Percentiles rank a stretch among this genome's conserved stretches.
phyloP scores from a whole-genome alignment of 2,329 filamentous ascomycete genomes.

The Aspergillus vadensis region DNA sequence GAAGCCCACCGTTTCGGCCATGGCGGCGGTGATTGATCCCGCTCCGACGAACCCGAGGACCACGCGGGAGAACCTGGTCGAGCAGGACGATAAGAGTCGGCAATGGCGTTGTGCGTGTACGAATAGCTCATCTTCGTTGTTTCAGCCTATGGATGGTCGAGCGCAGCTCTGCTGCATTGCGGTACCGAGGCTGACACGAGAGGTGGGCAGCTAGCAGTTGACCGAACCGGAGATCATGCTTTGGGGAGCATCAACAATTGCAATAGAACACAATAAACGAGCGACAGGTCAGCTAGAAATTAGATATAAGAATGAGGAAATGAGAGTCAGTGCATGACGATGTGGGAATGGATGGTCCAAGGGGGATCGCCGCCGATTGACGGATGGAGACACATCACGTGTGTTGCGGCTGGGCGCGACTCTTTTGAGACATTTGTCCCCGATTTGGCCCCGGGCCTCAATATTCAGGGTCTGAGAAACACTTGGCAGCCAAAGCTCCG shows the following conservation, averaged over 20 bases:
- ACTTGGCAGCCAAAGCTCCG: no score
- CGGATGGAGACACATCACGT: slow-evolving; percentile 3
- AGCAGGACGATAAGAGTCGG: slow-evolving; percentile 29
- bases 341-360: neutral
- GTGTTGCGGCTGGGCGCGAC: neutral
- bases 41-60: slow-evolving; percentile 12
- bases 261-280: neutral
- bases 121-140: slow-evolving; percentile 38
- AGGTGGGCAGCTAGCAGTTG: neutral
- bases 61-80: slow-evolving; percentile 19
- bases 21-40: slow-evolving; percentile 24
- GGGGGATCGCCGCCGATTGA: slow-evolving; percentile 4
- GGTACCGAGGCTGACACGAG: slow-evolving; percentile 13
- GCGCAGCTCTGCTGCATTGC: slow-evolving; percentile 24
- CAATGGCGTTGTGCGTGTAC: slow-evolving; percentile 31
- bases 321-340: neutral
- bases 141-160: slow-evolving; percentile 17
- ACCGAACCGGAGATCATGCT: neutral
- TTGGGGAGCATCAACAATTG: slow-evolving; percentile 3
- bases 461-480: no score
- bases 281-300: neutral
- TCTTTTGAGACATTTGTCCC: neutral
- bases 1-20: slow-evolving; percentile 27
- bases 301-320: neutral
- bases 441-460: neutral